Base-by-base conservation (phyloP, 2,329 filamentous ascomycete species). In the Monosporascus cannonballus region DNA sequence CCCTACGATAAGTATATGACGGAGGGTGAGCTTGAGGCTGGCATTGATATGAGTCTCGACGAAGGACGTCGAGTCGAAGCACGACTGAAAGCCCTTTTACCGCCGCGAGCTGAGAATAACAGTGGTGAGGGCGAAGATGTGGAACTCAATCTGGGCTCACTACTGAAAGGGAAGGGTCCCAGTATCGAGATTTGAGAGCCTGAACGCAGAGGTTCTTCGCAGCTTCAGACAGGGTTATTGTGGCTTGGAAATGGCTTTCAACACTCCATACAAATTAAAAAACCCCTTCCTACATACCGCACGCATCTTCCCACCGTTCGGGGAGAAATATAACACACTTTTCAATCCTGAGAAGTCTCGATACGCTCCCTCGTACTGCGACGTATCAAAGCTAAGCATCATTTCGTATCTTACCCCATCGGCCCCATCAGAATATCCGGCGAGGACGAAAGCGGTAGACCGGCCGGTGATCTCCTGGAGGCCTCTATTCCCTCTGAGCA, bases 1-100 rank as follows among this genome's bases (percentile, higher is more conserved):
- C 20, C 42, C 15, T 62, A 64, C 39, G 66, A 68, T 37, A 56
- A 52, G 37, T 69, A 68, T 48, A 42, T 63, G 8, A 51, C 51
- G 45, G 59, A 56, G 14, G 64, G 64, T 18, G 48, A 45, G 18
- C 18, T 62, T 38, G 50, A 59, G 20, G 59, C 62, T 25, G 65
- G 61, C 20, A 56, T 67, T 25, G 64, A 65, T 20, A 63, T 68
- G 57, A 56, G 51, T 34, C 50, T 64, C 36, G 55, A 53, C 8
- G 61, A 64, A 27, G 61, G 56, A 25, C 56, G 50, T 17, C 25
- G 51, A 39, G 53, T 67, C 14, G 64, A 67, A 47, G 48, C 50
- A 6, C 57, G 58, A 25, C 49, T 67, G 2, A 58, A 59, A 42
- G 50, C 48, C 17, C 25, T 66, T 4, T 51, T 69, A 6, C 48